phyloP scores from a whole-genome alignment of 2,329 filamentous ascomycete genomes.

The Neophaeococcomyces mojaviensis region DNA sequence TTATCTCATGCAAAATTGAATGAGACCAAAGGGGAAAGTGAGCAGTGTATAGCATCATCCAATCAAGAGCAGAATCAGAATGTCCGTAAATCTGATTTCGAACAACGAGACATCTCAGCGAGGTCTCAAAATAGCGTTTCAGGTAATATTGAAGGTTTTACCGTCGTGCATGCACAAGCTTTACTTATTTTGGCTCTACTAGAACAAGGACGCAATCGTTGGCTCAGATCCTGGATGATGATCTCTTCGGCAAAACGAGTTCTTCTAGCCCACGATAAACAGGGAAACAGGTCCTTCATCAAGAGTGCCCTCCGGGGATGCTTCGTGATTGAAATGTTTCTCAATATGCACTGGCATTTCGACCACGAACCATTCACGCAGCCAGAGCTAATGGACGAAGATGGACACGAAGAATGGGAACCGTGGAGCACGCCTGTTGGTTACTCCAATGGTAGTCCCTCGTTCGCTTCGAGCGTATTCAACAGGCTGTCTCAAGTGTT shows the following conservation, averaged over 20 bases:
- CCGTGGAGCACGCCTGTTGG: constrained; percentile 50
- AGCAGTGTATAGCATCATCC: too few species aligned
- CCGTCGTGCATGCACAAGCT: constrained; percentile 36
- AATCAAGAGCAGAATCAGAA: too few species aligned
- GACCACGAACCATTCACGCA: constrained; percentile 39
- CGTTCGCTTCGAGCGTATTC: constrained; percentile 46
- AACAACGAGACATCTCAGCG: too few species aligned
- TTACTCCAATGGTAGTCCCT: constrained; percentile 32
- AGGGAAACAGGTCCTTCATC: constrained; percentile 15
- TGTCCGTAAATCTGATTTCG: too few species aligned
- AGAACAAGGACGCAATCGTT: constrained; percentile 41
- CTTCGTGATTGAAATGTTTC: constrained; percentile 46
- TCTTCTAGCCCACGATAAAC: constrained; percentile 29
- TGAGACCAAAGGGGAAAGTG: too few species aligned
- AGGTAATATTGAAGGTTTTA: constrained; percentile 4
- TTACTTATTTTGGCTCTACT: constrained; percentile 41
- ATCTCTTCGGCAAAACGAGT: constrained; percentile 47
- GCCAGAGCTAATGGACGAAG: constrained; percentile 46
- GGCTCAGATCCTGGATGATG: constrained; percentile 46
- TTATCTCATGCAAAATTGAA: not conserved
- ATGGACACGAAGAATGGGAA: constrained; percentile 67
- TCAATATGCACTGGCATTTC: constrained; percentile 38
- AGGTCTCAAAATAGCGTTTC: not conserved
- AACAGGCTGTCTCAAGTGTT: constrained; percentile 40
- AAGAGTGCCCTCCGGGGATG: constrained; percentile 44